phyloP scores from a whole-genome alignment of 805 yeast species.

The Candida maesae region DNA sequence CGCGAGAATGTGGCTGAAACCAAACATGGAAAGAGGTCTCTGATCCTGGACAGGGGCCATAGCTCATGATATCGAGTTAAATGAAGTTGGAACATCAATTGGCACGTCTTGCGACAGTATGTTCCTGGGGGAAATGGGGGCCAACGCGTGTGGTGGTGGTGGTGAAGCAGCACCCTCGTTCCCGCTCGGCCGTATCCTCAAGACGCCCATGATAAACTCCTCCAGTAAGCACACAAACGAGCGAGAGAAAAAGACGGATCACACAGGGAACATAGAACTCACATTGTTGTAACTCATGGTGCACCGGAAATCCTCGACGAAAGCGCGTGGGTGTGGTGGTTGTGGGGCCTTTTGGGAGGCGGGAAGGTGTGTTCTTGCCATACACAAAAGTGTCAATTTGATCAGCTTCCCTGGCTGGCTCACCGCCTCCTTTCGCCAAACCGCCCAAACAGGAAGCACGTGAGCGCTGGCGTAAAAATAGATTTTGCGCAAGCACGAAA shows the following conservation, averaged over 20 bases:
- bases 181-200: not conserved
- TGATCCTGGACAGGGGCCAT: too few relatives aligned
- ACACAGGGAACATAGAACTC: not conserved
- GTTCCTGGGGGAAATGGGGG: too few relatives aligned
- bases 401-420: not conserved
- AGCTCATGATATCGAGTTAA: not conserved
- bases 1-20: constrained; percentile 5
- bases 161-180: not conserved
- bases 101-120: too few relatives aligned
- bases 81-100: too few relatives aligned
- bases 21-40: too few relatives aligned
- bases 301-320: not conserved
- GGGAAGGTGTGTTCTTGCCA: not conserved
- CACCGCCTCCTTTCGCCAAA: not conserved
- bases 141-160: too few relatives aligned
- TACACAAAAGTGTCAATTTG: not conserved
- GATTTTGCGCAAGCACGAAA: too few relatives aligned
- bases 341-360: not conserved
- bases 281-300: constrained; percentile 17
- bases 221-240: not conserved
- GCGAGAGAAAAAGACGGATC: not conserved
- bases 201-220: not conserved
- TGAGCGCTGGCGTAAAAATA: too few relatives aligned
- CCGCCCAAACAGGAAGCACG: not conserved
- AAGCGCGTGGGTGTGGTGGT: not conserved